A percentile compares a stretch with the other conserved stretches of the same genome.
These are phyloP conservation scores for Boechera stricta DNA, from an alignment of 345 rosid species.

Conservation along the genomic window DNA sequence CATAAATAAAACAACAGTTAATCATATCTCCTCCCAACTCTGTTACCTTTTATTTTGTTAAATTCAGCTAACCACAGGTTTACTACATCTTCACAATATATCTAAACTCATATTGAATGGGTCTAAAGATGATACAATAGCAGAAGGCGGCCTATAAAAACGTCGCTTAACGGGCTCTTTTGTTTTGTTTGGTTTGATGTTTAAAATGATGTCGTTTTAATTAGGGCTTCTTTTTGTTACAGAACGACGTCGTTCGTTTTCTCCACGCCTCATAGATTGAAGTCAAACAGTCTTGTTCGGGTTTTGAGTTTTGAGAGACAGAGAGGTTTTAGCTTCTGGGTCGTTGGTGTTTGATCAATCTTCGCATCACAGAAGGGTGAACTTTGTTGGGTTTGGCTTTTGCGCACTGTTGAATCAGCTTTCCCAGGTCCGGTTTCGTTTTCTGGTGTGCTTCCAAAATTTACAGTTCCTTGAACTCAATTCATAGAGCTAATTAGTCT, in stretches of 20 bases:
- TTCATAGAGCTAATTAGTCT: background rate
- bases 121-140: background rate
- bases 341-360: conserved; percentile 9
- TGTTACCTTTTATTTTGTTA: background rate
- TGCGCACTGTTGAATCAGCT: background rate
- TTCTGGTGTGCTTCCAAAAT: background rate
- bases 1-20: conserved; percentile 27
- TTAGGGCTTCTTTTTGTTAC: conserved; percentile 9
- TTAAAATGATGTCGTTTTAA: background rate
- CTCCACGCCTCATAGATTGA: background rate
- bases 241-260: background rate
- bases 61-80: background rate
- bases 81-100: background rate
- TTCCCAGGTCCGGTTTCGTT: background rate
- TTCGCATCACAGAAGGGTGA: background rate
- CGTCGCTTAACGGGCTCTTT: background rate
- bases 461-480: conserved; percentile 14
- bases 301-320: conserved; percentile 28
- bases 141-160: background rate
- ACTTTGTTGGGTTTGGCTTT: background rate
- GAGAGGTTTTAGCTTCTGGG: conserved; percentile 16
- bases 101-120: background rate
- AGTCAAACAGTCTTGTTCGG: background rate
- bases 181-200: background rate
- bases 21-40: background rate